These are phyloP conservation scores for Cenchrus americanus DNA, from an alignment of 176 grass and related monocot genomes.

Conservation along the genomic window DNA sequence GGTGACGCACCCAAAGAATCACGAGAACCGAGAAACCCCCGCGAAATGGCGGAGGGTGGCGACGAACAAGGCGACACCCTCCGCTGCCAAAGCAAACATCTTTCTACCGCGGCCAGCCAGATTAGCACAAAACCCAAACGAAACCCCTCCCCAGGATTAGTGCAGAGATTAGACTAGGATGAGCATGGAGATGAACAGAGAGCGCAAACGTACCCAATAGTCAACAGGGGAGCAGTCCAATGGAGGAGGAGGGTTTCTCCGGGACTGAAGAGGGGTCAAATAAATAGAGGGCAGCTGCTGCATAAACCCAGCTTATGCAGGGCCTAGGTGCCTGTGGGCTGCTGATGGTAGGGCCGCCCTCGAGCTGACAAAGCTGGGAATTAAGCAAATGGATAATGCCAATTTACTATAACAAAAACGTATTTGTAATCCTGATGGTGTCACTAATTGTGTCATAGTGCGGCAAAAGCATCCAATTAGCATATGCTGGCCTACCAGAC, in stretches of 20 bases:
- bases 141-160: conserved; percentile 29
- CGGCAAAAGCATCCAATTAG: conserved; percentile 33
- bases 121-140: conserved; percentile 23
- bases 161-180: conserved; percentile 16
- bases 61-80: not conserved
- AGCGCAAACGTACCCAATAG: conserved; percentile 34
- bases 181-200: conserved; percentile 2
- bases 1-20: conserved; percentile 2
- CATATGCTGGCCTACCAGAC: conserved; percentile 27
- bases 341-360: conserved; percentile 34
- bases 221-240: conserved; percentile 2
- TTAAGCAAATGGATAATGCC: conserved; percentile 29
- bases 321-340: not conserved
- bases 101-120: not conserved
- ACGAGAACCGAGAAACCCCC: not conserved
- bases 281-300: conserved; percentile 42
- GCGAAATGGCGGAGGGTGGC: not conserved
- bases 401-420: not conserved
- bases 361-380: not conserved
- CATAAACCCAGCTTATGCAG: conserved; percentile 5
- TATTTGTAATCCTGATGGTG: not conserved
- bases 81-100: not conserved
- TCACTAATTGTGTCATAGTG: conserved; percentile 31
- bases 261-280: conserved; percentile 35
- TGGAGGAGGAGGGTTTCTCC: conserved; percentile 34